These are phyloP conservation scores for Solanum arcanum DNA, from an alignment of 257 asterid genomes.

Conservation along the genomic window DNA sequence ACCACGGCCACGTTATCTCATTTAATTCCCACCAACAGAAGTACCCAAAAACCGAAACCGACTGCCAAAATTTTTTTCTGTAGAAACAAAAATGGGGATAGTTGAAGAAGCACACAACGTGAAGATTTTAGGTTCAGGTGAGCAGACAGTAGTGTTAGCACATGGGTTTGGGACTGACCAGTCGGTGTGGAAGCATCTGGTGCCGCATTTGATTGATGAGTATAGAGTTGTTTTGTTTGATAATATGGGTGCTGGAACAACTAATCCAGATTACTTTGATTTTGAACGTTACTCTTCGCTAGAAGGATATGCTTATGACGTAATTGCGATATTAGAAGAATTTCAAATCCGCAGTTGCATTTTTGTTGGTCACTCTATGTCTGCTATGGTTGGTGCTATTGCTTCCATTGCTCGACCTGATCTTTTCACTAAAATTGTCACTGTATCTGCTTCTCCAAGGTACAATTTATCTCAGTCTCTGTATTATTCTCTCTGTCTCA, in stretches of 20 bases:
- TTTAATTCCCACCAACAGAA: not conserved
- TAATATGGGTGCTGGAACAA: not conserved
- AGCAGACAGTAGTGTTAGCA: not conserved
- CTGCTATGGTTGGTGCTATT: not conserved
- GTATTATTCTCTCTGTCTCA: not conserved
- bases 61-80: not conserved
- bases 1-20: too few species aligned
- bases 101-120: not conserved
- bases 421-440: not conserved
- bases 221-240: not conserved
- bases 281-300: not conserved
- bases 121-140: not conserved
- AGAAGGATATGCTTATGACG: not conserved
- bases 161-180: not conserved
- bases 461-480: not conserved
- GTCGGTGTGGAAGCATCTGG: not conserved
- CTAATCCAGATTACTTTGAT: not conserved
- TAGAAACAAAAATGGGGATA: not conserved
- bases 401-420: not conserved
- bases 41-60: not conserved
- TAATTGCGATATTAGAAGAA: not conserved
- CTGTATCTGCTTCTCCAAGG: not conserved
- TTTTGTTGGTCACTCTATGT: not conserved
- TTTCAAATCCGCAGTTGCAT: not conserved
- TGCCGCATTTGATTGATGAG: not conserved